phyloP scores from a whole-genome alignment of 2,329 filamentous ascomycete species.

The Eutypa lata region DNA sequence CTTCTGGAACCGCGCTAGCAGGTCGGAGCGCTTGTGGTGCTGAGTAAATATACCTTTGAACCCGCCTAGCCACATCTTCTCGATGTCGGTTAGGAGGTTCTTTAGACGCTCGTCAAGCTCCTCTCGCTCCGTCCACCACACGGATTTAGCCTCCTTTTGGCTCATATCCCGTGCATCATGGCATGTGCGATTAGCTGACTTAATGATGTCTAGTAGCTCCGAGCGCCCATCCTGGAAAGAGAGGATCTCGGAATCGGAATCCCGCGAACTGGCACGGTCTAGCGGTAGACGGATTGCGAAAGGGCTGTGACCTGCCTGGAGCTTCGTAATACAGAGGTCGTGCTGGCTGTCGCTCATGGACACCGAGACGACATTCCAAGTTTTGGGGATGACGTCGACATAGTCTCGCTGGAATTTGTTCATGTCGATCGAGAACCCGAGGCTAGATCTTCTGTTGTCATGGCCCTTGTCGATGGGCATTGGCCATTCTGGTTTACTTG shows the following conservation, averaged over 20 bases:
- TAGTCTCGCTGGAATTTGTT: slow-evolving; percentile 73
- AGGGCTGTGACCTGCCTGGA: slow-evolving; percentile 70
- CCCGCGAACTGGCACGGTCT: slow-evolving; percentile 75
- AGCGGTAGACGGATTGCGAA: slow-evolving; percentile 87
- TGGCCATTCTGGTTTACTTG: slow-evolving; percentile 32
- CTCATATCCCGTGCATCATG: slow-evolving; percentile 70
- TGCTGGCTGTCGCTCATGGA: slow-evolving; percentile 77
- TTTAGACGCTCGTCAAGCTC: slow-evolving; percentile 73
- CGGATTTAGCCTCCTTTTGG: slow-evolving; percentile 69
- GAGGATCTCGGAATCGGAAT: slow-evolving; percentile 75
- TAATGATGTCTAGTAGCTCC: slow-evolving; percentile 81
- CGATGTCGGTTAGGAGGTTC: slow-evolving; percentile 78
- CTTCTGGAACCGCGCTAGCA: slow-evolving; percentile 72
- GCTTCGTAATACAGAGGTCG: slow-evolving; percentile 86
- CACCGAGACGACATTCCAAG: slow-evolving; percentile 85
- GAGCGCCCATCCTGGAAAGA: slow-evolving; percentile 75
- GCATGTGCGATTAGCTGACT: slow-evolving; percentile 77
- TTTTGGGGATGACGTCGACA: slow-evolving; percentile 76
- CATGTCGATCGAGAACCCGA: slow-evolving; percentile 50
- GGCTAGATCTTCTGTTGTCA: slow-evolving; percentile 37
- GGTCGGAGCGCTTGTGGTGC: slow-evolving; percentile 56
- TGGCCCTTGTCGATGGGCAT: slow-evolving; percentile 26
- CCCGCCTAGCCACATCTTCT: slow-evolving; percentile 91
- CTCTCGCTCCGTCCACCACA: slow-evolving; percentile 89
- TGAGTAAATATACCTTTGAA: slow-evolving; percentile 94